Evolutionary conservation across 1,284 basidiomycete species (phyloP).

Genomic region (Inonotus obliquus): DNA sequence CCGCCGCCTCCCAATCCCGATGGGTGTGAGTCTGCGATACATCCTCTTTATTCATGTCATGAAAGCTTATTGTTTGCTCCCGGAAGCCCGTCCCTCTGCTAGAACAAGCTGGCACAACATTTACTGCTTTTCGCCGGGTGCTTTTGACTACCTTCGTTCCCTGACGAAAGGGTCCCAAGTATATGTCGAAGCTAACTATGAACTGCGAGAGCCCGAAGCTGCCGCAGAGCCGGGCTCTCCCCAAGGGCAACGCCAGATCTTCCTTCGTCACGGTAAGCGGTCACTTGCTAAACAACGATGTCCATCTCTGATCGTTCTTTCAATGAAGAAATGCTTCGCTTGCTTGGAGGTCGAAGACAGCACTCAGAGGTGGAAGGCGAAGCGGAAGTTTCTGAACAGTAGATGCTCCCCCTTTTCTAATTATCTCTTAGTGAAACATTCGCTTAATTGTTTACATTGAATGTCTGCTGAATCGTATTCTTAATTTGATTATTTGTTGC

Average conservation of each 20-base stretch:
- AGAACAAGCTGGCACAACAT: constrained; percentile 71
- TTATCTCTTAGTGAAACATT: neutral
- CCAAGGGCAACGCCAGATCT: constrained; percentile 72
- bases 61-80: neutral
- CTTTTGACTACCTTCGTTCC: constrained; percentile 57
- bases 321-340: neutral
- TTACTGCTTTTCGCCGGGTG: constrained; percentile 56
- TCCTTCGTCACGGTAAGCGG: constrained; percentile 66
- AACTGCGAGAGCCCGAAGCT: constrained; percentile 64
- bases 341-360: neutral
- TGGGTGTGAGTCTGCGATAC: constrained; percentile 44
- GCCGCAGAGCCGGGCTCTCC: constrained; percentile 57
- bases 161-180: constrained; percentile 67
- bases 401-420: neutral
- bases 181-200: constrained; percentile 72
- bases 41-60: neutral
- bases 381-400: neutral
- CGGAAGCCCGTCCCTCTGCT: constrained; percentile 46
- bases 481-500: neutral
- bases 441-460: neutral
- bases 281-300: neutral
- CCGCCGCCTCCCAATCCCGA: constrained; percentile 52
- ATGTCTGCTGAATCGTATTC: neutral
- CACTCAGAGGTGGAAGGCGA: constrained; percentile 1
- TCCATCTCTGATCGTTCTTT: neutral